Evolutionary conservation across 257 asterid genomes (phyloP).

Genomic region (Avicennia marina): DNA sequence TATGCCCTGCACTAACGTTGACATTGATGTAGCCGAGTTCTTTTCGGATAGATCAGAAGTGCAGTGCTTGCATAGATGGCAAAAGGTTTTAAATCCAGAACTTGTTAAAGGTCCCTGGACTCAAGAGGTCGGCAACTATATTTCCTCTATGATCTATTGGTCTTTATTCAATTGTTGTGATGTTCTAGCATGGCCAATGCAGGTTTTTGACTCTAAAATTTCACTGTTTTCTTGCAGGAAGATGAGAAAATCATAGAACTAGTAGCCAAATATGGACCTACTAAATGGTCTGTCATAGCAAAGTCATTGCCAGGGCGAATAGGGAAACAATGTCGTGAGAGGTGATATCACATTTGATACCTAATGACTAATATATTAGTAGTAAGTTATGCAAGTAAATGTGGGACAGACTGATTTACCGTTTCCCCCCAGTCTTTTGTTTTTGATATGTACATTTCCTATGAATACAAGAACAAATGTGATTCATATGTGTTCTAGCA

Average conservation of each 20-base stretch:
- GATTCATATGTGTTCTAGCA: too few relatives aligned
- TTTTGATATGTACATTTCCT: too few relatives aligned
- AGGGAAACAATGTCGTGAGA: slow-evolving; percentile 99
- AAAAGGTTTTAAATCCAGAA: slow-evolving; percentile 96
- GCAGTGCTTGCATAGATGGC: slow-evolving; percentile 99
- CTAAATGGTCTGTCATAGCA: slow-evolving; percentile 97
- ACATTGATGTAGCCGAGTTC: slow-evolving; percentile 69
- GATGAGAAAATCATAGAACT: slow-evolving; percentile 82
- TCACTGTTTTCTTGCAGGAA: slow-evolving; percentile 52
- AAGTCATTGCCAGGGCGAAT: slow-evolving; percentile 95
- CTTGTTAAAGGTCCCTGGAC: slow-evolving; percentile 99
- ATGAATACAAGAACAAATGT: too few relatives aligned
- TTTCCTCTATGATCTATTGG: slow-evolving; percentile 9
- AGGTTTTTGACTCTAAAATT: slow-evolving; percentile 14
- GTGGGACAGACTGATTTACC: slow-evolving; percentile 6
- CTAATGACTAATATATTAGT: neutral
- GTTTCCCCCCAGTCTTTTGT: too few relatives aligned
- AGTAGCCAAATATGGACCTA: slow-evolving; percentile 88
- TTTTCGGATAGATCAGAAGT: slow-evolving; percentile 99
- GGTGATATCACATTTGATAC: slow-evolving; percentile 43
- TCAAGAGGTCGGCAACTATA: slow-evolving; percentile 55
- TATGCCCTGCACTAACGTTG: slow-evolving; percentile 18
- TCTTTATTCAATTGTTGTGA: slow-evolving; percentile 15
- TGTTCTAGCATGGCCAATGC: slow-evolving; percentile 11
- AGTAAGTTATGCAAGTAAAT: slow-evolving; percentile 4